phyloP scores from a whole-genome alignment of 1,284 basidiomycete species.

The Porodaedalea pini region DNA sequence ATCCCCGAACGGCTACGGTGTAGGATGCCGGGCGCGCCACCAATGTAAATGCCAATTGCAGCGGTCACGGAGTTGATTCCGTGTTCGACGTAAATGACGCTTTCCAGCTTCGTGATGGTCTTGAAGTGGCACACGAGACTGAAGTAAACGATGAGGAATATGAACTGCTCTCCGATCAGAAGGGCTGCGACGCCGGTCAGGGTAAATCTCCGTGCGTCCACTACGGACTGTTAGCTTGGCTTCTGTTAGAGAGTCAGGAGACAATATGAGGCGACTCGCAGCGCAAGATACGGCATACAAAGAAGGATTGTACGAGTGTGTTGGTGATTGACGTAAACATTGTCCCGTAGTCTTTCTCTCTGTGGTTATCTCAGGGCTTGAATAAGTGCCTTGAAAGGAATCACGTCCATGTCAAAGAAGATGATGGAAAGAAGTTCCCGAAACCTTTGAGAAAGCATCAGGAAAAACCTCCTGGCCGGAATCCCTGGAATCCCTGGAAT shows the following conservation, averaged over 20 bases:
- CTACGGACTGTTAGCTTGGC: neutral
- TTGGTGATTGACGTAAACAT: constrained; percentile 3
- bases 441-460: no score
- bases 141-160: neutral
- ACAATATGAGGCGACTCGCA: neutral
- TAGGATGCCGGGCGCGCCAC: constrained; percentile 1
- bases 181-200: neutral
- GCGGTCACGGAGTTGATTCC: constrained; percentile 6
- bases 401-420: no score
- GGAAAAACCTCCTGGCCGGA: no score
- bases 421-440: no score
- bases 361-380: no score
- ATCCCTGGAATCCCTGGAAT: no score
- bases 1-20: neutral
- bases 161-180: neutral
- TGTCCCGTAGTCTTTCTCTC: neutral
- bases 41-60: constrained; percentile 7
- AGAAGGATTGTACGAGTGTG: constrained; percentile 2
- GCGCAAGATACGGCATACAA: constrained; percentile 29
- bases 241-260: neutral
- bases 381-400: no score
- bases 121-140: neutral
- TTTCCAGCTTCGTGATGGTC: neutral
- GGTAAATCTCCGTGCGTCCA: neutral
- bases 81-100: neutral